Percentiles rank a stretch among this genome's conserved stretches.
Evolutionary conservation across 2,329 filamentous ascomycete species (phyloP).

Genomic region (Exophiala bonariae): DNA sequence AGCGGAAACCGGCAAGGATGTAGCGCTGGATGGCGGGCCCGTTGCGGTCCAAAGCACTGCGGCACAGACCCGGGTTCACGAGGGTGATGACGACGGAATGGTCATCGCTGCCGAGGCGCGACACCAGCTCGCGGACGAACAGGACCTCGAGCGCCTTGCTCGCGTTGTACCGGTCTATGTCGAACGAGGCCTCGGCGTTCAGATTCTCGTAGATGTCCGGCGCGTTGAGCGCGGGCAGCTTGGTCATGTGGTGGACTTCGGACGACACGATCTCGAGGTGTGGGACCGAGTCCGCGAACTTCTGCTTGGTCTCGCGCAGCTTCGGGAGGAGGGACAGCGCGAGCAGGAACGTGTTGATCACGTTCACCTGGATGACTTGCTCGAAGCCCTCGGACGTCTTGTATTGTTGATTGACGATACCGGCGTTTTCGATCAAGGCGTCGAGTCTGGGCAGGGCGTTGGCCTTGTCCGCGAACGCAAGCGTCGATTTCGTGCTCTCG

Average conservation of each 20-base stretch:
- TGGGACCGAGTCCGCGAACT: slow-evolving; percentile 15
- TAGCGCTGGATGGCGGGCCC: not conserved
- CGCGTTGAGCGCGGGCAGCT: slow-evolving; percentile 22
- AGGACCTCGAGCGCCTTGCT: slow-evolving; percentile 27
- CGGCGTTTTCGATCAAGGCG: slow-evolving; percentile 40
- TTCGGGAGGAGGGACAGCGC: slow-evolving; percentile 27
- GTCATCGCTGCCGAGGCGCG: slow-evolving; percentile 5
- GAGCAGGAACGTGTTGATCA: slow-evolving; percentile 30
- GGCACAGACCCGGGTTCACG: slow-evolving; percentile 29
- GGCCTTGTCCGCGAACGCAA: slow-evolving; percentile 34
- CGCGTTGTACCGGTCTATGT: slow-evolving; percentile 20
- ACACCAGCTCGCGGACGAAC: slow-evolving; percentile 23
- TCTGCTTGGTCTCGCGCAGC: slow-evolving; percentile 23
- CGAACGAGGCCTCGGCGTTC: slow-evolving; percentile 16
- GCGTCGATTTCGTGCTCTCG: slow-evolving; percentile 33
- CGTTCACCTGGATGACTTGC: slow-evolving; percentile 32
- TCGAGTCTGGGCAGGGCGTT: slow-evolving; percentile 35
- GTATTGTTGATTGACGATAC: slow-evolving; percentile 30
- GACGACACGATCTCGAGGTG: slow-evolving; percentile 27
- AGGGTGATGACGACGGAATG: slow-evolving; percentile 26
- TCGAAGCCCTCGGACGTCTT: slow-evolving; percentile 22
- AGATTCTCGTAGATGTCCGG: slow-evolving; percentile 19
- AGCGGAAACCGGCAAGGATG: slow-evolving; percentile 6
- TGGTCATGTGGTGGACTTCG: slow-evolving; percentile 26
- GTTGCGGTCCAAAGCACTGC: slow-evolving; percentile 18